Evolutionary conservation across 208 protist genomes (phyloP), one percentile per base, ranked within the genome.

Genomic region (Entamoeba nuttalli): DNA sequence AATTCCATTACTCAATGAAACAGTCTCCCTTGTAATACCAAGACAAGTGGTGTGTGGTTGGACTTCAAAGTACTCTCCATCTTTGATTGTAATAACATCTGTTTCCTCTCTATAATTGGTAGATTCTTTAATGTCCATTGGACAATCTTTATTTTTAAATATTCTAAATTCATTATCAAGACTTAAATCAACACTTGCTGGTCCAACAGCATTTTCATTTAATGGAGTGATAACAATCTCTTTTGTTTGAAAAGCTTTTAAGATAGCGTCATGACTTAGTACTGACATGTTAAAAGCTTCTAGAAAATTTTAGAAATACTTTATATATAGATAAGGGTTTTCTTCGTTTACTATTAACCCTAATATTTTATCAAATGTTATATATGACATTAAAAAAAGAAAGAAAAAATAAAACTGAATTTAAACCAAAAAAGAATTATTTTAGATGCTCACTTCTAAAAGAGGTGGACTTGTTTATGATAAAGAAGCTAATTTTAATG

Each of bases 11-110:
- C 52, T 84, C 30, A 97, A 7, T 17, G 51, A 41, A 2, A 97
- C 69, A 0, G 5, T 95, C 93, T 97, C 97, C 51, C 96, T 95
- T 0, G 97, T 97, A 2, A 97, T 97, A 17, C 53, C 97, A 21
- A 97, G 95, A 94, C 95, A 96, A 30, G 62, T 41, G 0, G 15
- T 25, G 0, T 57, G 84, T 41, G 73, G 94, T 30, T 2, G 44
- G 0, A 96, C 19, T 0, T 41, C 41, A 57, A 96, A 95, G 44
- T 21, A 41, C 50, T 95, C 95, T 19, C 50, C 57, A 55, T 95
- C 62, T 52, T 19, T 17, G 52, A 95, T 48, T 44, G 5, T 21
- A 35, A 94, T 15, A 51, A 95, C 95, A 2, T 96, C 96, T 2
- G 95, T 96, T 52, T 95, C 44, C 57, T 96, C 95, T 93, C 96